Percentiles rank a stretch among this genome's conserved stretches.
phyloP scores from a whole-genome alignment of 2,329 filamentous ascomycete genomes.

The Cladosporium cucumerinum region DNA sequence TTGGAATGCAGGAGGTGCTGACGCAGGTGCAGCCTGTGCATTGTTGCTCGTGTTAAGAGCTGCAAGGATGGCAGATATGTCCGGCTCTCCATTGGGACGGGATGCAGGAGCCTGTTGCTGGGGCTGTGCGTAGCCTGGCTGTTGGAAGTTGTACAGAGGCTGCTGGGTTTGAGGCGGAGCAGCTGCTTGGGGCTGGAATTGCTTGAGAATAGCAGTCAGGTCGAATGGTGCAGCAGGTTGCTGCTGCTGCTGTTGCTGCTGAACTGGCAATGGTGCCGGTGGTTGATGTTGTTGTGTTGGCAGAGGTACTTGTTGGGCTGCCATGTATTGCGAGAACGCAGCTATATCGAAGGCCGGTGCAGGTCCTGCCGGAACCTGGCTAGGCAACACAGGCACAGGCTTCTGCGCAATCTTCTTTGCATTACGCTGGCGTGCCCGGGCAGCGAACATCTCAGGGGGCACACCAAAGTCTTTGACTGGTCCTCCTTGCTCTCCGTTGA shows the following conservation, averaged over 20 bases:
- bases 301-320: slow-evolving; percentile 9
- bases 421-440: slow-evolving; percentile 17
- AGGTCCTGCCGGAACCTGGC: not conserved
- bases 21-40: not conserved
- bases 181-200: slow-evolving; percentile 18
- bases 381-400: not conserved
- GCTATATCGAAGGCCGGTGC: slow-evolving; percentile 5
- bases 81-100: slow-evolving; percentile 21
- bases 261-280: slow-evolving; percentile 3
- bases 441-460: slow-evolving; percentile 30
- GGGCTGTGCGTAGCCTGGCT: not conserved
- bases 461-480: slow-evolving; percentile 38
- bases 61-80: slow-evolving; percentile 32
- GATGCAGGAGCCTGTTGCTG: slow-evolving; percentile 4
- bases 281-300: slow-evolving; percentile 13
- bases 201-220: slow-evolving; percentile 1
- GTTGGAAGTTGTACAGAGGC: slow-evolving; percentile 5
- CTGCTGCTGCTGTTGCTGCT: slow-evolving; percentile 2
- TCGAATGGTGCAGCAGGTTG: slow-evolving; percentile 12
- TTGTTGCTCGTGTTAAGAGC: slow-evolving; percentile 19
- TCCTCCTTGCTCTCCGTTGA: slow-evolving; percentile 28
- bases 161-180: slow-evolving; percentile 17
- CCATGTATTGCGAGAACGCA: slow-evolving; percentile 8
- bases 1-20: not conserved
- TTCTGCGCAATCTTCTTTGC: not conserved